These are phyloP conservation scores for Zoysia japonica DNA, from an alignment of 176 grass and related monocot species.

Conservation along the genomic window DNA sequence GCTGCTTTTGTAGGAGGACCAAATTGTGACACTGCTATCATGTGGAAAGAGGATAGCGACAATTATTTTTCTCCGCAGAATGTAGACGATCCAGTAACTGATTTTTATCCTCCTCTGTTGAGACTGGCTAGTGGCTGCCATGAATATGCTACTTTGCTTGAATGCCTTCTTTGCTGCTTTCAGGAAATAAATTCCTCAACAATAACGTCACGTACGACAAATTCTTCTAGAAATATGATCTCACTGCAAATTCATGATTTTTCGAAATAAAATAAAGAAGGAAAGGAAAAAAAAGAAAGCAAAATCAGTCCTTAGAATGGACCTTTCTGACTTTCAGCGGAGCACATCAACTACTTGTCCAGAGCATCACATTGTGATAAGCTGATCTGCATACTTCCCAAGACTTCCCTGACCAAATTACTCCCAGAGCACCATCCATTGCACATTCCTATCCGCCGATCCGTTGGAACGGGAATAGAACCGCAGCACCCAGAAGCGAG, in stretches of 20 bases:
- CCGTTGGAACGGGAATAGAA: not conserved
- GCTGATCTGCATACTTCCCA: constrained; percentile 34
- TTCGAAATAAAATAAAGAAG: not conserved
- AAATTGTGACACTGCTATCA: not conserved
- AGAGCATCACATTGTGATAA: constrained; percentile 10
- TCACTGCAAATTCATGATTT: not conserved
- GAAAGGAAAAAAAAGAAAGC: not conserved
- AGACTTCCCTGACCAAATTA: not conserved
- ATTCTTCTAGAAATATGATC: not conserved
- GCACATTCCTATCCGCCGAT: not conserved
- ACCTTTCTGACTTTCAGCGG: not conserved
- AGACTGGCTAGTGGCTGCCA: not conserved
- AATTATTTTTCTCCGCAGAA: not conserved
- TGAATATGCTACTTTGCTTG: constrained; percentile 12
- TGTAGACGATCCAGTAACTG: not conserved
- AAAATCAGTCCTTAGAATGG: not conserved
- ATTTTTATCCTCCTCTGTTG: not conserved
- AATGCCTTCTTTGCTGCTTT: not conserved
- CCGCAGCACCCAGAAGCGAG: not conserved
- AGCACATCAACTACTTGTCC: constrained; percentile 6
- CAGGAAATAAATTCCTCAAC: not conserved
- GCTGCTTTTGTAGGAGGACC: constrained; percentile 6
- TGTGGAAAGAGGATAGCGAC: constrained; percentile 26
- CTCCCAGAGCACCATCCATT: not conserved
- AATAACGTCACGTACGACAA: not conserved